Evolutionary conservation across 441 rosid species (phyloP).

Genomic region (Gossypium laxum): DNA sequence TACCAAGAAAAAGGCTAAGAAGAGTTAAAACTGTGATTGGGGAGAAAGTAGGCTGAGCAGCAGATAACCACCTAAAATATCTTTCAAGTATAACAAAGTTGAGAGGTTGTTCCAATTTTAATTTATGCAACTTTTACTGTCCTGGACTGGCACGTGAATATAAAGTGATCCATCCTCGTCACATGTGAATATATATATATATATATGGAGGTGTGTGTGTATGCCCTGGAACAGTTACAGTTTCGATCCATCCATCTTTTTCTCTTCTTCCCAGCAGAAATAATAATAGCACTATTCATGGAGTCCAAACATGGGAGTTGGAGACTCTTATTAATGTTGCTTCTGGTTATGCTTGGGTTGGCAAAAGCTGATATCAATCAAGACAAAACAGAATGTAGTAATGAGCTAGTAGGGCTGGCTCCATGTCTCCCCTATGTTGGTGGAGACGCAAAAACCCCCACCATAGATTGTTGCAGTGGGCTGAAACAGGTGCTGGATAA

Average conservation of each 20-base stretch:
- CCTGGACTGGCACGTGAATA: no score
- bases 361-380: slow-evolving; percentile 39
- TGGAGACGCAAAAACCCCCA: slow-evolving; percentile 50
- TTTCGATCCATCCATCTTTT: not conserved
- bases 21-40: no score
- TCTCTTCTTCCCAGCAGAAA: not conserved
- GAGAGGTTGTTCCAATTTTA: no score
- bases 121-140: no score
- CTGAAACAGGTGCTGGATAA: slow-evolving; percentile 45
- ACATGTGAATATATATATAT: not conserved
- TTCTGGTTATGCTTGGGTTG: slow-evolving; percentile 21
- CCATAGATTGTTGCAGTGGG: slow-evolving; percentile 67
- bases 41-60: no score
- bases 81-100: no score
- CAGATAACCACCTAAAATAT: no score
- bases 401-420: slow-evolving; percentile 41
- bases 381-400: slow-evolving; percentile 56
- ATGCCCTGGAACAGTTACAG: not conserved
- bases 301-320: slow-evolving; percentile 6
- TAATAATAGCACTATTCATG: slow-evolving; percentile 9
- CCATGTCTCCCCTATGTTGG: slow-evolving; percentile 65
- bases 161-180: no score
- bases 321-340: not conserved
- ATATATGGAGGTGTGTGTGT: no score
- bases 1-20: no score